Base-by-base conservation (phyloP, 2,329 filamentous ascomycete genomes). In the Nemania sp. region DNA sequence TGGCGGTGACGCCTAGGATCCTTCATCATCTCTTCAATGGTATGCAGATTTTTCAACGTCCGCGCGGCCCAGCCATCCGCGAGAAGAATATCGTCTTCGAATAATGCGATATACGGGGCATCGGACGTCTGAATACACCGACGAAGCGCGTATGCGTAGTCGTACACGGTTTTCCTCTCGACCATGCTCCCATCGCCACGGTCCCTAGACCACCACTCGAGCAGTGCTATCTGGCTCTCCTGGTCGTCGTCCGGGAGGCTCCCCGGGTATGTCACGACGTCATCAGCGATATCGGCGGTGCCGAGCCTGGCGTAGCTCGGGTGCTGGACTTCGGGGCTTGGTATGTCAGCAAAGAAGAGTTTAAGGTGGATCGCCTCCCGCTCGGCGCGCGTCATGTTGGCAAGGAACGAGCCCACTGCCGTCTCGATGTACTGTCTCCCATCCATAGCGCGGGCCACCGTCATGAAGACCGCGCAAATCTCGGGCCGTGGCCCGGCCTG, bases 31-130 rank as follows among this genome's bases (percentile, higher is more conserved):
- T 68, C 55, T 47, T 73, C 76, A 47, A 76, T 60, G 1, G 47
- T 68, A 11, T 49, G 69, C n/a, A 78, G 54, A 24, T 77, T 72
- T 29, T 65, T 71, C 24, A 78, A 57, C 0, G 76, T 77, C 53
- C 62, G 66, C 38, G 73, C 75, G 1, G 73, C 76, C 76, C 76
- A 78, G 22, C 76, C 75, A 52, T 78, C 75, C 2, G 76, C 76
- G 5, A 78, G 74, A 3, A 78, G 69, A 20, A 78, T 77, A 54
- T 78, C 76, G n/a, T 73, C 76, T 67, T 78, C 76, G 18, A 78
- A 71, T 6, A 78, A 53, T 1, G 76, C 76, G 41, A 78, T 77
- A 56, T 78, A 77, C 2, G 76, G 74, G 7, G 76, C 75, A 5
- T 75, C 27, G n/a, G 76, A 75, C 8, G 75, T 77, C 29, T 72